These are phyloP conservation scores for Acorus gramineus DNA, from an alignment of 106 monocot genomes.

Conservation along the genomic window DNA sequence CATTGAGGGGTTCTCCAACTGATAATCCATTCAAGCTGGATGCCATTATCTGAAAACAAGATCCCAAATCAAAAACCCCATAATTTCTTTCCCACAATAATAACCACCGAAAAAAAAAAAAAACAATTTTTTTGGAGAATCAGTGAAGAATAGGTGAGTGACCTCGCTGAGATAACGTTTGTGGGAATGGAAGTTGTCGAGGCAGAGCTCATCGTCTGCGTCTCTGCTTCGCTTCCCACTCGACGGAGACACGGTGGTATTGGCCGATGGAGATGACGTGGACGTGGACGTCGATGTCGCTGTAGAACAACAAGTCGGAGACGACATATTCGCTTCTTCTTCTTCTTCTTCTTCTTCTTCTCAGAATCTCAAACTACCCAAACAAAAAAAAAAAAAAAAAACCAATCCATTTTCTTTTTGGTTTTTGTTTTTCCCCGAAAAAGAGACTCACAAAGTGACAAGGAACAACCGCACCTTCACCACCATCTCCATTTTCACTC, in stretches of 20 bases:
- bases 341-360: too few relatives aligned
- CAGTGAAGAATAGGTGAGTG: background rate
- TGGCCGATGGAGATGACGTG: conserved; percentile 14
- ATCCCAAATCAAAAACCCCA: background rate
- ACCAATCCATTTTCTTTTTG: too few relatives aligned
- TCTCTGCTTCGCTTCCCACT: conserved; percentile 54
- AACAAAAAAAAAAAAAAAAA: too few relatives aligned
- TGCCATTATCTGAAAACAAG: conserved; percentile 69
- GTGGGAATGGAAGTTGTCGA: conserved; percentile 69
- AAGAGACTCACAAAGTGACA: too few relatives aligned
- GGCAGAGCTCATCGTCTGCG: conserved; percentile 59
- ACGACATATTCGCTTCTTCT: too few relatives aligned
- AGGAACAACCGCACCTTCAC: too few relatives aligned
- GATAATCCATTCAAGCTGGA: conserved; percentile 88
- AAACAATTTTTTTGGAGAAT: background rate
- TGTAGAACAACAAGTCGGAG: background rate
- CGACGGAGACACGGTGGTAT: too few relatives aligned
- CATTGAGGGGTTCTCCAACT: conserved; percentile 69
- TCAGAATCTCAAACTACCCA: too few relatives aligned
- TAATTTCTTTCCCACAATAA: background rate
- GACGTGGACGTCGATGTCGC: conserved; percentile 13
- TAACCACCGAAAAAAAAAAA: background rate
- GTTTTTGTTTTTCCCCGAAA: too few relatives aligned
- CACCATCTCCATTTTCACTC: too few relatives aligned
- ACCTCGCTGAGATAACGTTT: conserved; percentile 76